These are phyloP conservation scores for Xylaria grammica DNA, from an alignment of 495 filamentous ascomycete species.

Conservation along the genomic window DNA sequence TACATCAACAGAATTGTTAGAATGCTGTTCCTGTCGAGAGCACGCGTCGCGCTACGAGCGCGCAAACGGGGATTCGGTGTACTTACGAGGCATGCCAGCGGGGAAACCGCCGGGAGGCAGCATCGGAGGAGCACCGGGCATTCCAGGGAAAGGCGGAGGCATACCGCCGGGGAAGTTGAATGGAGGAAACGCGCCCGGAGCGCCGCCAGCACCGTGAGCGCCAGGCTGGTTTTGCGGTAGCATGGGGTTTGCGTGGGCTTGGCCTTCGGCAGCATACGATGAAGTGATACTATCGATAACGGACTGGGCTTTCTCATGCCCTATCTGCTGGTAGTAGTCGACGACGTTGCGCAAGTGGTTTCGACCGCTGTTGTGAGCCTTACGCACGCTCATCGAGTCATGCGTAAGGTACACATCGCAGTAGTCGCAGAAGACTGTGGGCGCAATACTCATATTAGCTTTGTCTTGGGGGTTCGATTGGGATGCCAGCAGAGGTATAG, in stretches of 20 bases:
- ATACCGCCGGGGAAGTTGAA: conserved; percentile 39
- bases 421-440: conserved; percentile 79
- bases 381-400: conserved; percentile 99
- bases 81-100: conserved; percentile 41
- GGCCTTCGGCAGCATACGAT: conserved; percentile 92
- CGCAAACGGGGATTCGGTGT: background rate
- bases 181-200: conserved; percentile 37
- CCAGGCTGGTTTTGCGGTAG: conserved; percentile 67
- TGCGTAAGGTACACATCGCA: conserved; percentile 99
- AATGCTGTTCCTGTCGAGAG: background rate
- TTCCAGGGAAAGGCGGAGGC: conserved; percentile 45
- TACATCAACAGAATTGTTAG: conserved; percentile 23
- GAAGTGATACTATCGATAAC: conserved; percentile 97
- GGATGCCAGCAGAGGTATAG: background rate
- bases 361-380: conserved; percentile 94
- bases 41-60: background rate
- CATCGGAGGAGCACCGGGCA: conserved; percentile 39
- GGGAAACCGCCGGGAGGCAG: conserved; percentile 38
- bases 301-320: conserved; percentile 96
- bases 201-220: conserved; percentile 49
- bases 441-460: conserved; percentile 18
- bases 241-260: conserved; percentile 82
- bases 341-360: conserved; percentile 97
- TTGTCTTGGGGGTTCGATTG: background rate
- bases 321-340: conserved; percentile 99